Evolutionary conservation across 2,329 filamentous ascomycete genomes (phyloP).

Genomic region (Colletotrichum liriopes): DNA sequence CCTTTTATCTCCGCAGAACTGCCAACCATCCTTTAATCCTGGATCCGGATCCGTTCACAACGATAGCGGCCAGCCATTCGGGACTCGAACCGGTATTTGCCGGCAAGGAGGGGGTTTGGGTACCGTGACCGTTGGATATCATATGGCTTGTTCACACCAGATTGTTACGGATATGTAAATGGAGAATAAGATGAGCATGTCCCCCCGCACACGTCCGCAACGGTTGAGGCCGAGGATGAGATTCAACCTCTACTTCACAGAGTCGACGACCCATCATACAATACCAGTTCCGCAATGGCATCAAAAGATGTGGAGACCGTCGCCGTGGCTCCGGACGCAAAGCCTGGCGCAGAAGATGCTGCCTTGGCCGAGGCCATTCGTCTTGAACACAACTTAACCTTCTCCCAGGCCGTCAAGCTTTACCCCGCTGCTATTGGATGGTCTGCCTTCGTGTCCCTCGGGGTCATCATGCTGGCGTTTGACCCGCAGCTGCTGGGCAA

Average conservation of each 20-base stretch:
- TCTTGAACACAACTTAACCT: slow-evolving; percentile 56
- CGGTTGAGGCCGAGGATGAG: slow-evolving; percentile 18
- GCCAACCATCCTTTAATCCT: not conserved
- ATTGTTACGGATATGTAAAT: not conserved
- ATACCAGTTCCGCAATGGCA: slow-evolving; percentile 16
- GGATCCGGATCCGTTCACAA: not conserved
- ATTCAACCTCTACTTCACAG: slow-evolving; percentile 30
- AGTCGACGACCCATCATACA: not conserved
- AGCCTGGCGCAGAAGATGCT: slow-evolving; percentile 34
- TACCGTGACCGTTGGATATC: slow-evolving; percentile 10
- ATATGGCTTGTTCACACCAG: not conserved
- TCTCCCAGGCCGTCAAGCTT: slow-evolving; percentile 57
- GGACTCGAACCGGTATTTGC: slow-evolving; percentile 21
- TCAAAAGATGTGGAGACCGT: slow-evolving; percentile 24
- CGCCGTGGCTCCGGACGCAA: slow-evolving; percentile 7
- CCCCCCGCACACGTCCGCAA: not conserved
- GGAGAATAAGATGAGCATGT: slow-evolving; percentile 28
- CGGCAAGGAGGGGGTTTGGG: slow-evolving; percentile 24
- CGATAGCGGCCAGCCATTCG: slow-evolving; percentile 24
- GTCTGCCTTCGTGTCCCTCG: slow-evolving; percentile 73
- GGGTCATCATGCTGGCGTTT: slow-evolving; percentile 75
- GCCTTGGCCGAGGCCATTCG: slow-evolving; percentile 55
- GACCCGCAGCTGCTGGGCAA: slow-evolving; percentile 77
- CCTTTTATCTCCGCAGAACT: slow-evolving; percentile 6
- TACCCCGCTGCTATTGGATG: slow-evolving; percentile 66